These are phyloP conservation scores for Leptographium flavum DNA, from an alignment of 2,329 filamentous ascomycete species.

Conservation along the genomic window DNA sequence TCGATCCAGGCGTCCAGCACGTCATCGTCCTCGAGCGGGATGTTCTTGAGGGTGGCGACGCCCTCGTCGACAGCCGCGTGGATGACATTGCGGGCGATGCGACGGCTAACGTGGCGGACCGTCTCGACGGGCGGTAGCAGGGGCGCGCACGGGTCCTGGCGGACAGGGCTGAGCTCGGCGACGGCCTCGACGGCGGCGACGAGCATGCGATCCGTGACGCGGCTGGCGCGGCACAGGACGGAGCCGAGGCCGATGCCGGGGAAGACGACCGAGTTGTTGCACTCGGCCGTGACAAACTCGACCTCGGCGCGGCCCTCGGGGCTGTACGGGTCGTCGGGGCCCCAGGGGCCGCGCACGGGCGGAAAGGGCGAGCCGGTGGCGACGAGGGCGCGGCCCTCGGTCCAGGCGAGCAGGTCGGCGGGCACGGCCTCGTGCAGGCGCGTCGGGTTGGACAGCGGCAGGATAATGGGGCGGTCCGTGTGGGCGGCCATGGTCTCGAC, in stretches of 20 bases:
- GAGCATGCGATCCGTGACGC: slow-evolving; percentile 65
- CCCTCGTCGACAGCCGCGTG: slow-evolving; percentile 55
- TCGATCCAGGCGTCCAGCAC: slow-evolving; percentile 57
- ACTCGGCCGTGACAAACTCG: slow-evolving; percentile 50
- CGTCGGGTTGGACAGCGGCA: slow-evolving; percentile 79
- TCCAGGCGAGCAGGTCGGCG: slow-evolving; percentile 64
- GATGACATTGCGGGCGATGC: slow-evolving; percentile 65
- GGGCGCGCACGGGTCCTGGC: slow-evolving; percentile 46
- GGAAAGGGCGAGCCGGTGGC: slow-evolving; percentile 75
- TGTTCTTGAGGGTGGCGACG: slow-evolving; percentile 47
- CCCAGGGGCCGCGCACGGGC: slow-evolving; percentile 50
- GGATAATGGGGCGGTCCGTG: slow-evolving; percentile 57
- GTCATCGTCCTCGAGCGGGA: slow-evolving; percentile 41
- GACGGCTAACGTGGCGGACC: slow-evolving; percentile 61
- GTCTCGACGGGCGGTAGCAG: slow-evolving; percentile 63
- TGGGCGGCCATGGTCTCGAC: slow-evolving; percentile 63
- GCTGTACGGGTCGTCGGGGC: too few species aligned
- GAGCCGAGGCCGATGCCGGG: slow-evolving; percentile 73
- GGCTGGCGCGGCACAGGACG: slow-evolving; percentile 52
- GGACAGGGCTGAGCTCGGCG: slow-evolving; percentile 55
- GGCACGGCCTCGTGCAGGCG: slow-evolving; percentile 71
- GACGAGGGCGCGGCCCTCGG: slow-evolving; percentile 59
- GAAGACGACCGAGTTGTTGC: slow-evolving; percentile 79
- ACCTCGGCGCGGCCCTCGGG: slow-evolving; percentile 28
- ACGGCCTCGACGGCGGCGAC: slow-evolving; percentile 66